Conservation (phyloP, 257 asterid species). For the Ilex aquifolium region DNA sequence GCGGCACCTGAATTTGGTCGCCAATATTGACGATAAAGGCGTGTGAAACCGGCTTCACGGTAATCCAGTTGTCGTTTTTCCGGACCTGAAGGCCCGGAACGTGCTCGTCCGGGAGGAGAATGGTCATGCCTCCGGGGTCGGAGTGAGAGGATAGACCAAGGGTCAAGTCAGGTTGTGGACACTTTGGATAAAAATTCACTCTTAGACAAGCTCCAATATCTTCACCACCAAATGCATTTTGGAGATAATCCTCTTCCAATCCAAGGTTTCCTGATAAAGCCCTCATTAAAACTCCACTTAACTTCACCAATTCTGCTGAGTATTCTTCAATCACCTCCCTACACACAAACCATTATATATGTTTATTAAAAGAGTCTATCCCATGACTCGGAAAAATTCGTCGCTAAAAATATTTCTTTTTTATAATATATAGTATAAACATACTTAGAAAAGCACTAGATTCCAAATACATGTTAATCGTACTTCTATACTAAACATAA, state of each 20-base stretch:
- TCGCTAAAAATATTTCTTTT: too few species aligned
- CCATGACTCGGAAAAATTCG: too few species aligned
- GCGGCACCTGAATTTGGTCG: conserved; percentile 13
- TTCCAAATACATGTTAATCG: too few species aligned
- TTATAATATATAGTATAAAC: too few species aligned
- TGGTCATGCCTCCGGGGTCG: conserved; percentile 14
- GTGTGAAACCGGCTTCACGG: conserved; percentile 17
- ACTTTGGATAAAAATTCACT: conserved; percentile 14
- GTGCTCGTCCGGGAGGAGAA: conserved; percentile 16
- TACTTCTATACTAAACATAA: too few species aligned
- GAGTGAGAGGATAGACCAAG: conserved; percentile 21
- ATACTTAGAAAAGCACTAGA: too few species aligned
- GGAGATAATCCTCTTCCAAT: conserved; percentile 5
- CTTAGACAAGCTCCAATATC: neutral
- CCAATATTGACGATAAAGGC: conserved; percentile 19
- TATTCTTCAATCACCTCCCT: conserved; percentile 11
- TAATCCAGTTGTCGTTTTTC: conserved; percentile 15
- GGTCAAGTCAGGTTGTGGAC: conserved; percentile 18
- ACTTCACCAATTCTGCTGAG: neutral
- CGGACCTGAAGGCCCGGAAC: conserved; percentile 20
- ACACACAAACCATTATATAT: neutral
- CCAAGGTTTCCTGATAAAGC: conserved; percentile 2
- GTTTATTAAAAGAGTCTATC: too few species aligned
- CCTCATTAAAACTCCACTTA: conserved; percentile 1
- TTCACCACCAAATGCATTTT: neutral